Evolutionary conservation across 192 early-diverging fungal species (phyloP), one percentile per base, ranked within the genome.

Genomic region (Coemansia sp.): DNA sequence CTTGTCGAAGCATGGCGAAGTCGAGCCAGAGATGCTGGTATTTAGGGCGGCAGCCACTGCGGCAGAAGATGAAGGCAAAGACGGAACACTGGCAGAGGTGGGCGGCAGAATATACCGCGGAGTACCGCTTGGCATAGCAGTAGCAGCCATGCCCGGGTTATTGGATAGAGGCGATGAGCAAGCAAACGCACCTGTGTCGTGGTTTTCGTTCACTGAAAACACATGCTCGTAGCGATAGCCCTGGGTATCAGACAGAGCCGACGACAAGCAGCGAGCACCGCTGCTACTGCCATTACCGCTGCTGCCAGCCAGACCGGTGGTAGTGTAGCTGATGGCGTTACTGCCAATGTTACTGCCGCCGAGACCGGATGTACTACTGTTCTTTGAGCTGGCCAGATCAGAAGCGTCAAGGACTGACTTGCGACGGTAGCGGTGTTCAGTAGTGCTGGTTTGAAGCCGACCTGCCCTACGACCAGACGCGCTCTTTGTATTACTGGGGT

Each of bases 361-460:
- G 24, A 30, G 64, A 14, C 43, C 34, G 24, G 41, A 1, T 63
- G 53, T 15, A 59, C 30, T 10, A 66, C 33, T 14, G 39, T 48
- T 11, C 18, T 44, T 59, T 6, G 9, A 4, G 9, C 20, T 33
- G 33, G 49, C 49, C 8, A 49, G 49, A 33, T 70, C 80, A 7
- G 80, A 58, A 8, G 75, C 52, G 38, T 74, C 68, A 21, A 77
- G 62, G 18, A 77, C 80, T 0, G 80, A 83, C 71, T 74, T 77
- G 75, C 80, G 80, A 2, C 80, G 80, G 72, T 83, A 83, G 53
- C 75, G 75, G 68, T 83, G 80, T 68, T 83, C 80, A 20, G 80
- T 83, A 12, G 80, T 83, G 36, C 80, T 63, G 35, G 64, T 64
- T 64, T 67, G 64, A 44, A 57, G 68, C 8, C 78, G 78, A 45